These are phyloP conservation scores for Lycium barbarum DNA, from an alignment of 257 asterid genomes.

Conservation along the genomic window DNA sequence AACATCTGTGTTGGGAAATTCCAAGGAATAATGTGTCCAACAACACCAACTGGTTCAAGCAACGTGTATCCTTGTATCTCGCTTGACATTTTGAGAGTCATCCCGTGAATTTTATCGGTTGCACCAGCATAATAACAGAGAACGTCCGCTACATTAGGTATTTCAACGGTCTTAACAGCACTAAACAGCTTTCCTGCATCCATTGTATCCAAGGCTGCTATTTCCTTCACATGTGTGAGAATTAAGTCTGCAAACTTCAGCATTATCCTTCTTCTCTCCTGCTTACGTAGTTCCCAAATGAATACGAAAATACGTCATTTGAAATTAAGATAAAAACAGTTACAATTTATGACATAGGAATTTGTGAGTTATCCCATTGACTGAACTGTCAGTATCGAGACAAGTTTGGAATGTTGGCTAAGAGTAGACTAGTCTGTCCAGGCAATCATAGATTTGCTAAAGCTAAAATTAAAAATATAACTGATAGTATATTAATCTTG, in stretches of 20 bases:
- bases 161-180: slow-evolving; percentile 37
- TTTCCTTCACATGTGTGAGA: slow-evolving; percentile 36
- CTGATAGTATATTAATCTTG: too few relatives aligned
- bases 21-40: slow-evolving; percentile 59
- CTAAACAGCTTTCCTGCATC: slow-evolving; percentile 46
- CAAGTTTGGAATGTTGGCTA: too few relatives aligned
- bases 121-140: slow-evolving; percentile 54
- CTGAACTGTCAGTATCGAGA: too few relatives aligned
- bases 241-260: slow-evolving; percentile 51
- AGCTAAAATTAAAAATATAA: too few relatives aligned
- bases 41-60: slow-evolving; percentile 53
- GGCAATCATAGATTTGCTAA: too few relatives aligned
- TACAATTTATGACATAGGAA: too few relatives aligned
- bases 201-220: slow-evolving; percentile 47
- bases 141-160: slow-evolving; percentile 35
- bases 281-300: not conserved
- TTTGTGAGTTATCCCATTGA: too few relatives aligned
- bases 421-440: too few relatives aligned
- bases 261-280: slow-evolving; percentile 48
- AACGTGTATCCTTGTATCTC: slow-evolving; percentile 49
- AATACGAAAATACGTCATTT: too few relatives aligned
- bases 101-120: slow-evolving; percentile 54
- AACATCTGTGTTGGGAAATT: slow-evolving; percentile 49
- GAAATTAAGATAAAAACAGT: too few relatives aligned
- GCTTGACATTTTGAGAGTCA: slow-evolving; percentile 46